Base-by-base conservation (phyloP, 495 filamentous ascomycete genomes). In the Daldinia bambusicola region DNA sequence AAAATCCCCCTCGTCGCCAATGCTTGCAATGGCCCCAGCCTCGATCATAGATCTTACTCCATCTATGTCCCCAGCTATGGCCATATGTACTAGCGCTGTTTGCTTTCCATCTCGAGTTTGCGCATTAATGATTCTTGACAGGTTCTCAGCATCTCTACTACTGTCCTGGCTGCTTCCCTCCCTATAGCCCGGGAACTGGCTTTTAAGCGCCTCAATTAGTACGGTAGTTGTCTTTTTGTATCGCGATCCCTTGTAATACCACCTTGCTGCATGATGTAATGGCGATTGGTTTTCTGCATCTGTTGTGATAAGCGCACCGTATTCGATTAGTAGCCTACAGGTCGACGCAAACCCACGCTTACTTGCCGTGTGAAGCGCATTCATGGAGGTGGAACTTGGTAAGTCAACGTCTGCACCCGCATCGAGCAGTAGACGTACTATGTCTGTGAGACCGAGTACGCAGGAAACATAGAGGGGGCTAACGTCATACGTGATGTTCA, bases 401-500 rank as follows among this genome's bases (percentile, higher is more conserved):
- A 58, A 34, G 45, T 66, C 26, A 16, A 41, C 41, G 20, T 52
- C 43, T 32, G 60, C 63, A 1, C 61, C 26, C n/a, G 66, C 72
- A 9, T 55, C 41, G 18, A 72, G 40, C 12, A 77, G 61, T 13
- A 70, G 31, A 34, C 45, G 63, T 36, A 67, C 72, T 4, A 77
- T 59, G 8, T 61, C 67, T 12, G 40, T 34, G 52, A 61, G 53
- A 37, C 63, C 63, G 14, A 70, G 67, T 18, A 64, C 61, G 13
- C 61, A 68, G 50, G 75, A 72, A 55, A 72, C 50, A 22, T 75
- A 69, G 13, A 75, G 50, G 13, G 75, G 69, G 30, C 62, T 53
- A 34, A 7, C 7, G 3, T 34, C 32, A 34, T 3, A 34, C 3
- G 7, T 7, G n/a, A n/a, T 34, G 32, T 34, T 34, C n/a, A n/a